Evolutionary conservation across 2,329 filamentous ascomycete species (phyloP), one percentile per base, ranked within the genome.

Genomic region (Chalaropsis thielavioides): DNA sequence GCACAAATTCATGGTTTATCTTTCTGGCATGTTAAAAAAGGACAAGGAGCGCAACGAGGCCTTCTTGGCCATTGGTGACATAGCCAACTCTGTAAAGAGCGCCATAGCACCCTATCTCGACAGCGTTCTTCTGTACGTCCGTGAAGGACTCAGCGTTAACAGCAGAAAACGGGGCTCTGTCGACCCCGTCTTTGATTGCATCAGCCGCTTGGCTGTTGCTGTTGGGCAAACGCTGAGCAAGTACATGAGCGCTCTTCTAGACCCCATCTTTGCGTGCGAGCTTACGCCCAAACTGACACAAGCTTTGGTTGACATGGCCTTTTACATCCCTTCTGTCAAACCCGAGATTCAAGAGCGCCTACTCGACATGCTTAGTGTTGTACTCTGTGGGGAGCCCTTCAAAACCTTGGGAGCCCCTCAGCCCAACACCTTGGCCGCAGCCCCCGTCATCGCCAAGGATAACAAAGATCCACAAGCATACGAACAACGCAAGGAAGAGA

Each of bases 141-240:
- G 92, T 67, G 94, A 97, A 73, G 92, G 91, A 0, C 82, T 96
- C 62, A 90, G 89, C 68, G 76, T 91, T 43, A 90, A 91, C 76
- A 90, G 90, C 70, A 78, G 82, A 38, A 84, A 83, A 71, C 76
- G 82, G 68, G 81, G 82, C 38, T 82, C 82, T 1, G 84, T 87
- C 22, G 84, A 87, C 68, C 91, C 92, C 0, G 92, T 97, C 68
- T 97, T 97, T 71, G 90, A 96, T 75, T 99, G 94, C 75, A 95
- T 99, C 73, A 99, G 95, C 74, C 92, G 95, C 77, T 83, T 99
- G 63, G 91, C 94, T 0, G 88, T 95, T 58, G 94, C 94, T 2
- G 94, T 97, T 38, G 94, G 94, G 0, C 94, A 99, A 76, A 94
- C 92, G 0, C 80, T 99, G 63, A 97, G 90, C 80, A 99, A 97